Evolutionary conservation across 257 asterid species (phyloP), one percentile per base, ranked within the genome.

Genomic region (Nicotiana undulata): DNA sequence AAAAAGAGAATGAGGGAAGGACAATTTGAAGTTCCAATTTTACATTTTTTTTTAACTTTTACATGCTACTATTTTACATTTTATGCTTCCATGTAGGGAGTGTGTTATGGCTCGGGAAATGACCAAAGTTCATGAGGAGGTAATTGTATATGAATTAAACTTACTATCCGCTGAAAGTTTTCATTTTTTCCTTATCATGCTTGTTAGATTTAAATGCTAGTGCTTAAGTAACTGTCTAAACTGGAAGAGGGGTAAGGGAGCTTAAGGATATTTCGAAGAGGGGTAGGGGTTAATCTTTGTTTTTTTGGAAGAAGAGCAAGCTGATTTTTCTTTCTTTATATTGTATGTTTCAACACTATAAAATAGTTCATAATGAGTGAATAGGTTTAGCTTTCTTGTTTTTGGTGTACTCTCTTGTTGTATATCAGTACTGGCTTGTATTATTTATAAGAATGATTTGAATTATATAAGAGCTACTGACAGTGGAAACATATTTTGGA

Each of bases 71-170:
- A 44, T 20, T 11, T 79, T 80, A 61, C 56, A 60, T 60, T 76
- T 78, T 79, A 46, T 75, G 79, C 55, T 59, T 85, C 78, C 72
- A 83, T 80, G 68, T 90, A 93, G 99, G 94, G 89, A 84, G 83
- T 93, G 97, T 87, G 99, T 95, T 82, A 85, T 95, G 88, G 99
- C 98, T 56, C 94, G 97, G 28, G 99, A 95, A 90, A 90, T 95
- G 90, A 95, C 99, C 88, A 95, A 93, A 88, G 85, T 91, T 11
- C 97, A 93, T 56, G 99, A 95, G 92, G 95, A 92, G 89, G 98
- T 95, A 80, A 81, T 78, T 13, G 24, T 49, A 46, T 49, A 49
- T 26, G 61, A 24, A 3, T 49, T 49, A 74, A 49, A 0, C 61
- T 74, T 74, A 24, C 16, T 24, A 26, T 74, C 61, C 40, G 44